These are phyloP conservation scores for Phaeosphaeria sp. DNA, from an alignment of 2,329 filamentous ascomycete genomes.

Conservation along the genomic window DNA sequence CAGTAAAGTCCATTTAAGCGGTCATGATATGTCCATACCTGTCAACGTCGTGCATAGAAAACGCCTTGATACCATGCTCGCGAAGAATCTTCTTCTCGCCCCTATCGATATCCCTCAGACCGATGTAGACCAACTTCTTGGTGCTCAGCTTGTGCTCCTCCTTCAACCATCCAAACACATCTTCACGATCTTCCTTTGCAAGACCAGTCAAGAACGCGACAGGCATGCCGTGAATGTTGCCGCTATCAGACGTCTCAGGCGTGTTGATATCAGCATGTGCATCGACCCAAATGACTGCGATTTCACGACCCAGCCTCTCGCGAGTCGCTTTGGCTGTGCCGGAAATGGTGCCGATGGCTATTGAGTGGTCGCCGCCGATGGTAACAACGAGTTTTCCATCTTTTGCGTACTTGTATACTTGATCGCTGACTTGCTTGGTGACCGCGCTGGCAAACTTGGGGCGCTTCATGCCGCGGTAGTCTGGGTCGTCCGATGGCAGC, in stretches of 20 bases:
- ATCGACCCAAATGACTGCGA: conserved; percentile 98
- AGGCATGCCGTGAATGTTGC: conserved; percentile 98
- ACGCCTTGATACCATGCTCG: conserved; percentile 91
- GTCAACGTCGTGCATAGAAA: conserved; percentile 98
- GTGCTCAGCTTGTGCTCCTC: conserved; percentile 73
- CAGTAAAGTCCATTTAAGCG: background rate
- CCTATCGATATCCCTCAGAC: conserved; percentile 88
- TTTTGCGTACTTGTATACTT: conserved; percentile 86
- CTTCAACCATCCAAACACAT: conserved; percentile 89
- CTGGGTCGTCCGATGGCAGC: conserved; percentile 74
- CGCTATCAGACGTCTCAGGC: conserved; percentile 85
- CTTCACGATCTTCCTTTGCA: conserved; percentile 74
- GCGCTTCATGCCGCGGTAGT: conserved; percentile 93
- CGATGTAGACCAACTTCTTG: conserved; percentile 95
- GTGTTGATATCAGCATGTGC: conserved; percentile 98
- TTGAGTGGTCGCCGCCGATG: conserved; percentile 93
- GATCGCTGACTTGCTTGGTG: conserved; percentile 77
- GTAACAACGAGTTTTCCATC: conserved; percentile 89
- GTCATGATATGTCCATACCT: conserved; percentile 60
- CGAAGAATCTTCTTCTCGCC: conserved; percentile 91
- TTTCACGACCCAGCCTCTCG: conserved; percentile 80
- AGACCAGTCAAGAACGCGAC: conserved; percentile 90
- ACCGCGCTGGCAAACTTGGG: conserved; percentile 85
- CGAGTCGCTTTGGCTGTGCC: conserved; percentile 86
- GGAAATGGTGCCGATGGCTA: conserved; percentile 91